Base-by-base conservation (phyloP, 2,329 filamentous ascomycete genomes). In the Cladophialophora yegresii region DNA sequence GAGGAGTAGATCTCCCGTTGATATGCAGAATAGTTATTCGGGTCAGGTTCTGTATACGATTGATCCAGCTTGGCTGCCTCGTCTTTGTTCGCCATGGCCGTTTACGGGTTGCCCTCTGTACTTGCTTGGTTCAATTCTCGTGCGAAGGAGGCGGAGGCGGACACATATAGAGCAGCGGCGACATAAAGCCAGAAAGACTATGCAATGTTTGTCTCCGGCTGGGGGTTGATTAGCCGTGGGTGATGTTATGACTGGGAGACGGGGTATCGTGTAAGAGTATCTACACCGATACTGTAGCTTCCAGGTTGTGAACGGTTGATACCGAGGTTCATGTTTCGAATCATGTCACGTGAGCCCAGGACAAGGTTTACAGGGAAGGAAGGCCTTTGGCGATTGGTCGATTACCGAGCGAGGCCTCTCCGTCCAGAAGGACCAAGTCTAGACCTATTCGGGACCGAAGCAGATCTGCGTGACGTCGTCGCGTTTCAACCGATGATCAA, bases 1-100 rank as follows among this genome's bases (percentile, higher is more conserved):
- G 64, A 64, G 30, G 28, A n/a, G 54, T 71, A 72, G 53, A 72
- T 68, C 20, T 69, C 64, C 26, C 70, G 69, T 53, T 71, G 70
- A 56, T 69, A 71, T 7, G 60, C 43, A 33, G 67, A 68, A 43
- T 62, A 62, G 22, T 63, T 67, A 16, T 62, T 50, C 22, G 67
- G 64, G 22, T 70, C 65, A 2, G 70, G 69, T 43, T 71, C 67
- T 4, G 61, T 64, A 43, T 71, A 70, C 3, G 65, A 58, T 40
- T 64, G 66, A 47, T 70, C 69, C 56, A 58, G 61, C 47, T 55
- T 23, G n/a, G 54, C 30, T 8, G 43, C 33, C 16, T 63, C 57
- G 20, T 57, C 51, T 45, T 65, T 63, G 36, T 49, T 50, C n/a
- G 63, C 54, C 66, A 67, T 67, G 45, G 23, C 56, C 30, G 60